These are phyloP conservation scores for Liquidambar formosana DNA, from an alignment of 164 flowering plant species.

Conservation along the genomic window DNA sequence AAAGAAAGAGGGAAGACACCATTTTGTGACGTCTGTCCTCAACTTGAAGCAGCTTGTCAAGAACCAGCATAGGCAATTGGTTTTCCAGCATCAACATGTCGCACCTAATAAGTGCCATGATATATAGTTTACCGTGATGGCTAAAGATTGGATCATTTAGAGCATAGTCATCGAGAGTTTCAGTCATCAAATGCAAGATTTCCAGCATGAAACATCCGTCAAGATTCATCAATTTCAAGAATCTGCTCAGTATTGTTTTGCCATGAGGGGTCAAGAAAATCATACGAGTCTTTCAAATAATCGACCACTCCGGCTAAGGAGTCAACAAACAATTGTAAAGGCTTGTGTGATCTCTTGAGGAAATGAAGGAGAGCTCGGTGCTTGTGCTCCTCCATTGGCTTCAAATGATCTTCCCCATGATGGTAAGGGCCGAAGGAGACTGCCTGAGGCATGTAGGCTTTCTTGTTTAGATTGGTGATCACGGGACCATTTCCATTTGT, in stretches of 20 bases:
- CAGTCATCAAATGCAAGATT: constrained; percentile 26
- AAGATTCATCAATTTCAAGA: constrained; percentile 44
- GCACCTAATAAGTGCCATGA: constrained; percentile 45
- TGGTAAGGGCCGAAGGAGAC: too few relatives aligned
- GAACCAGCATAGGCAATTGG: constrained; percentile 54
- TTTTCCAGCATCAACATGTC: constrained; percentile 72
- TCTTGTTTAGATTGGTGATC: constrained; percentile 29
- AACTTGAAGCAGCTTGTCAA: constrained; percentile 32
- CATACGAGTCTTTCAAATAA: constrained; percentile 39
- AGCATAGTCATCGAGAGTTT: constrained; percentile 34
- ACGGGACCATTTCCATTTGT: too few relatives aligned
- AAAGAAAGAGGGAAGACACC: too few relatives aligned
- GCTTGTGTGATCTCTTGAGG: constrained; percentile 37
- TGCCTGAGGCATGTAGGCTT: constrained; percentile 39
- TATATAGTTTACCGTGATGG: constrained; percentile 45
- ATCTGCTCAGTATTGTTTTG: constrained; percentile 12
- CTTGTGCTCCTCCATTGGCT: constrained; percentile 43
- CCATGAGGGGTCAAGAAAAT: constrained; percentile 34
- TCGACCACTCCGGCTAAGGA: constrained; percentile 25
- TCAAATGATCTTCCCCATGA: constrained; percentile 27
- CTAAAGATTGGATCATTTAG: constrained; percentile 61
- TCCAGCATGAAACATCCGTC: constrained; percentile 68
- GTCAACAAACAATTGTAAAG: constrained; percentile 21
- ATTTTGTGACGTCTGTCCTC: constrained; percentile 22
- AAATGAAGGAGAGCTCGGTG: constrained; percentile 53